Percentiles rank a stretch among this genome's conserved stretches.
Conservation (phyloP, 176 grass and related monocot species). For the Oryza punctata region DNA sequence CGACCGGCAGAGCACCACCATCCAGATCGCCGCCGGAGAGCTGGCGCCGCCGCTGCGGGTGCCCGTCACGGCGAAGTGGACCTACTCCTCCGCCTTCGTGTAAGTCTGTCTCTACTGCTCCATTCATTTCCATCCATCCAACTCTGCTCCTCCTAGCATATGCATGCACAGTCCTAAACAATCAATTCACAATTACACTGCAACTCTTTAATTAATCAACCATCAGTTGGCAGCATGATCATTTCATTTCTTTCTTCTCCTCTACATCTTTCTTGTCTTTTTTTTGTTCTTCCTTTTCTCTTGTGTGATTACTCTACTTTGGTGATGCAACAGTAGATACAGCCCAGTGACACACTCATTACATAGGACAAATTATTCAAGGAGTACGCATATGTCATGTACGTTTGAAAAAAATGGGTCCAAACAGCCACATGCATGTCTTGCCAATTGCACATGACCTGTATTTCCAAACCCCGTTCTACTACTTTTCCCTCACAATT, state of each 20-base stretch:
- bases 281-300: no score
- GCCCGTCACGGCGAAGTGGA: constrained; percentile 64
- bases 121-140: background rate
- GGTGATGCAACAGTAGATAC: background rate
- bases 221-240: background rate
- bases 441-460: background rate
- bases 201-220: no score
- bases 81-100: constrained; percentile 73
- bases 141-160: background rate
- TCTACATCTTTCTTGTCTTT: background rate
- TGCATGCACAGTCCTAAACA: background rate
- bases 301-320: background rate
- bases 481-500: background rate
- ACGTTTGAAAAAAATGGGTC: background rate
- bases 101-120: constrained; percentile 29
- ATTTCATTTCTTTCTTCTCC: background rate
- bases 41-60: constrained; percentile 35
- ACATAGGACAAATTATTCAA: background rate
- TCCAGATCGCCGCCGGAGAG: constrained; percentile 27
- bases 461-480: background rate
- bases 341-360: background rate
- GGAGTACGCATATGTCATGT: background rate
- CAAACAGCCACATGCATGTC: background rate
- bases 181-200: no score
- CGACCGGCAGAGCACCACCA: constrained; percentile 49